Conservation (phyloP, 306 rosid genomes). For the Senna siamea region DNA sequence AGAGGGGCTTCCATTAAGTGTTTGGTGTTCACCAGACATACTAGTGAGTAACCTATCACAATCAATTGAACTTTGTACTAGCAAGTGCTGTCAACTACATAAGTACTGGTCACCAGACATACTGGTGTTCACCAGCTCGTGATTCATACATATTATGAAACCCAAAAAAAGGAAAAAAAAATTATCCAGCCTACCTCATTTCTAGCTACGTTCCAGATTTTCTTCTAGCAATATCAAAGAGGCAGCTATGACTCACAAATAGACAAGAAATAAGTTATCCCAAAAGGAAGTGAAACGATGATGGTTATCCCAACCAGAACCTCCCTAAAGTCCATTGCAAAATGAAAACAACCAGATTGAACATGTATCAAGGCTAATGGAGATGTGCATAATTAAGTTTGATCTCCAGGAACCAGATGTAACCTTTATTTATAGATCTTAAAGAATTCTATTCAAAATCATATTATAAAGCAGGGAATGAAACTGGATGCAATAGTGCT, state of each 20-base stretch:
- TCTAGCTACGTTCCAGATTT: neutral
- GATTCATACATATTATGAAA: neutral
- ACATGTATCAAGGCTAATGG: conserved; percentile 11
- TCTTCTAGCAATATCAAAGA: neutral
- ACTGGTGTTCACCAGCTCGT: too few relatives aligned
- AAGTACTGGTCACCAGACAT: neutral
- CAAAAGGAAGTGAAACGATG: conserved; percentile 2
- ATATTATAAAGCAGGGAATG: neutral
- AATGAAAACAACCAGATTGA: neutral
- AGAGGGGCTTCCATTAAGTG: neutral
- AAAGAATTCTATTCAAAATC: conserved; percentile 10
- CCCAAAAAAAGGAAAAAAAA: neutral
- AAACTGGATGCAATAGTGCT: too few relatives aligned
- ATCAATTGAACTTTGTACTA: neutral
- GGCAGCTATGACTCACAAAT: conserved; percentile 5
- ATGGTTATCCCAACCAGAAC: neutral
- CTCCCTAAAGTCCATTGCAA: neutral
- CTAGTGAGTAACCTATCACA: neutral
- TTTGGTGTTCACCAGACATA: neutral
- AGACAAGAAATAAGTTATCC: neutral
- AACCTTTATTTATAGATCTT: too few relatives aligned
- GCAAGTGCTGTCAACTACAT: neutral
- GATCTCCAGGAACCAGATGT: conserved; percentile 24
- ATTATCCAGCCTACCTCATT: neutral
- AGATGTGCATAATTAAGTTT: neutral